Percentiles rank a stretch among this genome's conserved stretches.
Evolutionary conservation across 331 rosid species (phyloP).

Genomic region (Stylosanthes scabra): DNA sequence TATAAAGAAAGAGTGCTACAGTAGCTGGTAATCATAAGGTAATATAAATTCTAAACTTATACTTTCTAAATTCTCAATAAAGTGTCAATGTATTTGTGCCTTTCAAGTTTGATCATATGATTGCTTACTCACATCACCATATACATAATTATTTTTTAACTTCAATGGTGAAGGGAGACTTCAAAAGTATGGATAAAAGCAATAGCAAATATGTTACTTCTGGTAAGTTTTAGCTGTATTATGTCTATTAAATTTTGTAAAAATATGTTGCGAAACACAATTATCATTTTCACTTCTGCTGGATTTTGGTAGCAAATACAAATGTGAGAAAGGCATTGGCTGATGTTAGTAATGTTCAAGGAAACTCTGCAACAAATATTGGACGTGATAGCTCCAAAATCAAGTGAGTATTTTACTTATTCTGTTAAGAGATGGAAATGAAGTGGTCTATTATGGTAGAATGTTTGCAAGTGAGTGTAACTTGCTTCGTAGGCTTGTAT

Average conservation of each 20-base stretch:
- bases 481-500: not conserved
- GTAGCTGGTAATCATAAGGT: conserved; percentile 58
- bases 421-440: conserved; percentile 21
- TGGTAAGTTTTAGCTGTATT: conserved; percentile 51
- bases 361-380: conserved; percentile 46
- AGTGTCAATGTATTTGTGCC: not conserved
- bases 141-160: conserved; percentile 25
- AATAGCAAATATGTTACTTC: conserved; percentile 47
- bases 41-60: conserved; percentile 30
- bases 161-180: conserved; percentile 51
- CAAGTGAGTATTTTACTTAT: conserved; percentile 58
- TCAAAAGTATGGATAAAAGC: conserved; percentile 52
- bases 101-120: conserved; percentile 7
- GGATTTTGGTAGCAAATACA: conserved; percentile 45
- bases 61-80: conserved; percentile 15
- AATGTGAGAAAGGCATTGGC: conserved; percentile 69
- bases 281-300: conserved; percentile 5
- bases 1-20: conserved; percentile 47
- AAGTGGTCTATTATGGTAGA: not conserved
- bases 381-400: conserved; percentile 50
- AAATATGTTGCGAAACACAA: not conserved
- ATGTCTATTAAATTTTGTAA: conserved; percentile 4
- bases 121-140: conserved; percentile 16
- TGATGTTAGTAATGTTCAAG: conserved; percentile 75
- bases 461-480: conserved; percentile 6